phyloP scores from a whole-genome alignment of 495 filamentous ascomycete genomes.

The Penicillium bovifimosum region DNA sequence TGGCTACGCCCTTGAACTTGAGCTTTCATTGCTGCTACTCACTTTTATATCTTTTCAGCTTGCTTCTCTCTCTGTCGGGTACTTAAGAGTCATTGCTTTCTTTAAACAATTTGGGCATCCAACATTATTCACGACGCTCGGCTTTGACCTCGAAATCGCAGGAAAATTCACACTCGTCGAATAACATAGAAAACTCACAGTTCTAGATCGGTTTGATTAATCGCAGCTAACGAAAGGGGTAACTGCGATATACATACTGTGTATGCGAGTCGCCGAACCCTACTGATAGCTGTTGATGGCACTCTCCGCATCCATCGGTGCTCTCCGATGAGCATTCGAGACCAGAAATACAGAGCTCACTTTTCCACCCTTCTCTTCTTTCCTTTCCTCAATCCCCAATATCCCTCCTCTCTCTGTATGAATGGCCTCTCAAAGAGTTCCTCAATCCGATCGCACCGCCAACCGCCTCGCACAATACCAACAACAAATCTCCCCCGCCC shows the following conservation, averaged over 20 bases:
- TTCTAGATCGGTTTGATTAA: no score
- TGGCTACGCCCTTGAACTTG: neutral
- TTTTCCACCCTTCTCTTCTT: slow-evolving; percentile 3
- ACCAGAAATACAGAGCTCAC: slow-evolving; percentile 23
- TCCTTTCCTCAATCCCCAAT: neutral
- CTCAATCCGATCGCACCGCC: slow-evolving; percentile 25
- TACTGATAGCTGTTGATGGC: slow-evolving; percentile 19
- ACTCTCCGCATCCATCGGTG: slow-evolving; percentile 40
- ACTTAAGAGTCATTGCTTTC: no score
- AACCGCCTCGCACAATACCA: slow-evolving; percentile 37
- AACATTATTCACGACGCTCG: neutral
- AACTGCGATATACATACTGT: neutral
- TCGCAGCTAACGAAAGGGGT: no score
- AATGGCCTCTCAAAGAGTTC: slow-evolving; percentile 25
- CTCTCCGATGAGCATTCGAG: slow-evolving; percentile 32
- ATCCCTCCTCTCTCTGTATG: slow-evolving; percentile 11
- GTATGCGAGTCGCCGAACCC: neutral
- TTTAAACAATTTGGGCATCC: no score
- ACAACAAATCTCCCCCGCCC: slow-evolving; percentile 27
- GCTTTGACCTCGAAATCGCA: neutral
- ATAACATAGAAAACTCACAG: no score
- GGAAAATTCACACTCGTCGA: neutral
- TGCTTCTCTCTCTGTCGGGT: neutral
- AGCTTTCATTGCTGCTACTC: neutral
- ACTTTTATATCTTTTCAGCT: neutral